phyloP scores from a whole-genome alignment of 139 green algal genomes.

The Picochlorum costavermella region DNA sequence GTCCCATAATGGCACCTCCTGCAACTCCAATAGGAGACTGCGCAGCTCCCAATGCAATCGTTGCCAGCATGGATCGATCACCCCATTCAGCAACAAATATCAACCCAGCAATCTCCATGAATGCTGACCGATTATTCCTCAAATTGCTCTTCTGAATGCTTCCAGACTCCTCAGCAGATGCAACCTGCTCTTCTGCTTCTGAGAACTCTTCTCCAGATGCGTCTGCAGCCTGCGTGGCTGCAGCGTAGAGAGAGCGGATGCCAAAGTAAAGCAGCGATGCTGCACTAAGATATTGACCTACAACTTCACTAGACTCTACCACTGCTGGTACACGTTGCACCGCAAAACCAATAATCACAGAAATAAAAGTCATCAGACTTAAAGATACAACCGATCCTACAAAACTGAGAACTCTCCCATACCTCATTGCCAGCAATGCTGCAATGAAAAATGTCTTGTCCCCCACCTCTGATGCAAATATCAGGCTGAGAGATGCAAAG shows the following conservation, averaged over 20 bases:
- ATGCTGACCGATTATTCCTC: constrained; percentile 8
- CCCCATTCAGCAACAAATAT: constrained; percentile 95
- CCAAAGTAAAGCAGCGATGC: constrained; percentile 92
- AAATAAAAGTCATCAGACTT: constrained; percentile 84
- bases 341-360: constrained; percentile 76
- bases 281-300: constrained; percentile 74
- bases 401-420: constrained; percentile 56
- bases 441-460: constrained; percentile 99
- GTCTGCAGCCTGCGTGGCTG: neutral
- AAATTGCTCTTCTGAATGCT: constrained; percentile 11
- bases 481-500: constrained; percentile 87
- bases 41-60: constrained; percentile 84
- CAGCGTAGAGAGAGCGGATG: constrained; percentile 54
- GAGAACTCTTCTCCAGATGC: constrained; percentile 52
- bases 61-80: constrained; percentile 93
- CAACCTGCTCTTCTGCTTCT: constrained; percentile 60
- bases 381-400: constrained; percentile 54
- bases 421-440: constrained; percentile 84
- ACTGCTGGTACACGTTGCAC: constrained; percentile 71
- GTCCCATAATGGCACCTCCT: constrained; percentile 74
- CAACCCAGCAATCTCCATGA: constrained; percentile 56
- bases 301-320: constrained; percentile 60
- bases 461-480: constrained; percentile 93
- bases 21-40: constrained; percentile 84
- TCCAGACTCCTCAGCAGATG: constrained; percentile 30